Evolutionary conservation across 345 rosid species (phyloP), one percentile per base, ranked within the genome.

Genomic region (Kandelia obovata): DNA sequence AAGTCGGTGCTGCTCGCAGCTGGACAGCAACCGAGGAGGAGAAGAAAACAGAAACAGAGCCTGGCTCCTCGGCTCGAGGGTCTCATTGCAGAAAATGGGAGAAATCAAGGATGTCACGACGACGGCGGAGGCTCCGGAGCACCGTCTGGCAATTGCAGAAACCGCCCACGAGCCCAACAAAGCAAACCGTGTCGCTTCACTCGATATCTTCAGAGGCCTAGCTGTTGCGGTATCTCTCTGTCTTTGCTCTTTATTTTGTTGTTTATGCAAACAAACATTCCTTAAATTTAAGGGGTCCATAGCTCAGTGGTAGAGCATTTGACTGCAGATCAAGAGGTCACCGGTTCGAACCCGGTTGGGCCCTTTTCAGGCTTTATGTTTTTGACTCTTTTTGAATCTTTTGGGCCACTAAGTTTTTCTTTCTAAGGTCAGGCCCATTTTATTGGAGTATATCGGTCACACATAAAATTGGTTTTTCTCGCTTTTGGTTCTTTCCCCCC

Each of bases 161-260:
- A 32, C 89, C 7, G 66, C 65, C 64, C 81, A 35, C 2, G 70
- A 56, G 62, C 66, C 72, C 5, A 66, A 30, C 23, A 79, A 68
- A 63, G 43, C 64, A 46, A 79, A 65, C 75, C 91, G 89, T 17
- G 75, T 93, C 17, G 89, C 85, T 73, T 86, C 97, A 6, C 85
- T 93, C 20, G 98, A 93, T 78, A 79, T 91, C 82, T 93, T 93
- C 77, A 82, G 98, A 53, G 98, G 97, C 68, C 92, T 93, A 59
- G 85, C 96, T 9, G 98, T 93, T 15, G 96, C 90, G 51, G 97
- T 93, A 72, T 10, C 10, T 9, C 37, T 34, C 9, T 32, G 58
- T 30, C 55, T 72, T 1, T 6, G 6, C 5, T 20, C 7, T 3
- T 21, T 7, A 8, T 6, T 8, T 2, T 34, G 7, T 31, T 4